Evolutionary conservation across 768 basidiomycete species (phyloP).

Genomic region (Lactifluus hygrophoroides): DNA sequence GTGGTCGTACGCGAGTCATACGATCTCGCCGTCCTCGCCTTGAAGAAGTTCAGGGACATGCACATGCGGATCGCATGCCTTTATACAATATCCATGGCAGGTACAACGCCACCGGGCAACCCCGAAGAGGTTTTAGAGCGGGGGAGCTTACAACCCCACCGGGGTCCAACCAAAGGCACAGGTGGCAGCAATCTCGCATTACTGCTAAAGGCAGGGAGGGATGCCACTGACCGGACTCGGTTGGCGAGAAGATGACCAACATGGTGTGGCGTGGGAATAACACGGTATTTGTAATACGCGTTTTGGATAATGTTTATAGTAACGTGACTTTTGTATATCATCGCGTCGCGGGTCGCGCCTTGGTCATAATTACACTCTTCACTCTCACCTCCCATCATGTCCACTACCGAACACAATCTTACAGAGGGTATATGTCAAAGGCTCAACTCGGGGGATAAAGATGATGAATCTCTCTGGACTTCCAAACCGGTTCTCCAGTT

Average conservation of each 20-base stretch:
- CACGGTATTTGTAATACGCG: conserved; percentile 1
- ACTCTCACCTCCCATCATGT: conserved; percentile 3
- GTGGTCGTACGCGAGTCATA: conserved; percentile 65
- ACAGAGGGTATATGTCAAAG: conserved; percentile 17
- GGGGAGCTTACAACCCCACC: conserved; percentile 20
- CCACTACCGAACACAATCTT: neutral
- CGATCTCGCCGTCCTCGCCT: conserved; percentile 64
- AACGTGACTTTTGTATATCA: neutral
- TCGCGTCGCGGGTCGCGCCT: conserved; percentile 15
- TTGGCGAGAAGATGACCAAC: conserved; percentile 32
- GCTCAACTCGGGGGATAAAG: conserved; percentile 13
- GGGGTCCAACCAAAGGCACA: conserved; percentile 66
- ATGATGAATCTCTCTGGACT: conserved; percentile 22
- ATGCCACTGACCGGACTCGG: conserved; percentile 67
- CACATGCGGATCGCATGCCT: conserved; percentile 87
- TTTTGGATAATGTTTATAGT: neutral
- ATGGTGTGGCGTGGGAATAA: too few relatives aligned
- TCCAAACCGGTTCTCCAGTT: conserved; percentile 58
- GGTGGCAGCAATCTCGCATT: conserved; percentile 80
- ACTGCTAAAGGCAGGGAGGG: conserved; percentile 83
- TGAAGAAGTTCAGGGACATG: conserved; percentile 76
- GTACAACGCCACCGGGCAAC: conserved; percentile 48
- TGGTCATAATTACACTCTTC: neutral
- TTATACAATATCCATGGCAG: conserved; percentile 82
- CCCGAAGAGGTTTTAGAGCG: conserved; percentile 39